Evolutionary conservation across 2,329 filamentous ascomycete genomes (phyloP).

Genomic region (Amesomyces nigricolor): DNA sequence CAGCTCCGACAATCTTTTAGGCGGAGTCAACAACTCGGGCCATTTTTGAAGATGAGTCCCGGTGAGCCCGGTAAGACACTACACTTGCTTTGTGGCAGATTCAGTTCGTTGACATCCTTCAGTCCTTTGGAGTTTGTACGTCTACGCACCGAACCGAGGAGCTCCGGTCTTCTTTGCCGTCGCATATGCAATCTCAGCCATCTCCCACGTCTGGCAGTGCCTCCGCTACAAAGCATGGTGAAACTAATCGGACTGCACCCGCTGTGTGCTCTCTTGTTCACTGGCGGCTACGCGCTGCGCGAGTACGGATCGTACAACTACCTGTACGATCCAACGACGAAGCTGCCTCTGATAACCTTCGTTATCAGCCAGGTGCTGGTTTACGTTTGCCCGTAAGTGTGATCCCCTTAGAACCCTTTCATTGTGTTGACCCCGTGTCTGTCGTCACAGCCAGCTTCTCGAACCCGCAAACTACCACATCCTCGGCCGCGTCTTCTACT

Average conservation of each 20-base stretch:
- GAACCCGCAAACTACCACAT: slow-evolving; percentile 61
- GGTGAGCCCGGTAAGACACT: not conserved
- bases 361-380: slow-evolving; percentile 40
- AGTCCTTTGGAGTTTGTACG: slow-evolving; percentile 27
- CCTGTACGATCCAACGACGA: slow-evolving; percentile 27
- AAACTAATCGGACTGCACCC: slow-evolving; percentile 46
- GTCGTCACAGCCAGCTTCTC: slow-evolving; percentile 46
- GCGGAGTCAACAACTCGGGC: too few species aligned
- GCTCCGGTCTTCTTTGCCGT: slow-evolving; percentile 35
- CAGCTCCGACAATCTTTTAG: not conserved
- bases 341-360: slow-evolving; percentile 38
- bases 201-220: slow-evolving; percentile 32
- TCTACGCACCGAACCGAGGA: slow-evolving; percentile 35
- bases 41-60: slow-evolving; percentile 24
- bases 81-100: too few species aligned
- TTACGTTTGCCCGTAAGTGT: slow-evolving; percentile 38
- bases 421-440: not conserved
- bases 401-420: too few species aligned
- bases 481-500: slow-evolving; percentile 56
- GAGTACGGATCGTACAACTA: slow-evolving; percentile 47
- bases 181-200: slow-evolving; percentile 28
- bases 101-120: not conserved
- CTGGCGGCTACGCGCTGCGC: slow-evolving; percentile 49
- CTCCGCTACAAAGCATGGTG: slow-evolving; percentile 46
- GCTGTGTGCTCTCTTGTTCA: slow-evolving; percentile 45